Conservation (phyloP, 345 rosid genomes). For the Rhizophora apiculata region DNA sequence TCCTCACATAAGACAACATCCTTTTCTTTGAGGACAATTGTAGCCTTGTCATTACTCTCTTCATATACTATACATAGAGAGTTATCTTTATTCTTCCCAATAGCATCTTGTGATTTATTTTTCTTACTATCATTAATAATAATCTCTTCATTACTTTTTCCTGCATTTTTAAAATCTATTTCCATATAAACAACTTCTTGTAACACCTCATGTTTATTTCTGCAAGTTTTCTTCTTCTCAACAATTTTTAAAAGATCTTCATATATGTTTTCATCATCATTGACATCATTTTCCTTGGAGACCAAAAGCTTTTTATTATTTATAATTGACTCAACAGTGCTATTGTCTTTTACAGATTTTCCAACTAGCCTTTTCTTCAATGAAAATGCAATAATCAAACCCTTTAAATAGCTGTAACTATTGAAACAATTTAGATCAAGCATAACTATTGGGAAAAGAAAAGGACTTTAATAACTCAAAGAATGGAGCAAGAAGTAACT, state of each 20-base stretch:
- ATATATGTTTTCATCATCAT: too few relatives aligned
- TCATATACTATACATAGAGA: not conserved
- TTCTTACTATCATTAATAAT: not conserved
- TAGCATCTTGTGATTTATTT: not conserved
- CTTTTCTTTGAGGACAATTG: not conserved
- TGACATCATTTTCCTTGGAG: too few relatives aligned
- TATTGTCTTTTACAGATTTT: not conserved
- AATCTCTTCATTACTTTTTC: too few relatives aligned
- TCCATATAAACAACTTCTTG: too few relatives aligned
- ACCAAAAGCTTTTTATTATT: not conserved
- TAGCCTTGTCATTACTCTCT: not conserved
- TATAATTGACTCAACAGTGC: not conserved
- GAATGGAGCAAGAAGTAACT: not conserved
- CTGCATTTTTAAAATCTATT: too few relatives aligned
- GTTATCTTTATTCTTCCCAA: not conserved
- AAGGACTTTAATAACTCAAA: slow-evolving; percentile 4
- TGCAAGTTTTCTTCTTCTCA: not conserved
- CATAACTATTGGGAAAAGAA: not conserved
- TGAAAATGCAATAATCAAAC: slow-evolving; percentile 11
- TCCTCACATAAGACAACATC: slow-evolving; percentile 1
- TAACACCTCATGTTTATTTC: too few relatives aligned
- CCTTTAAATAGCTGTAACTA: slow-evolving; percentile 1
- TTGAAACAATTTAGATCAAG: not conserved
- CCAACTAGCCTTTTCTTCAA: slow-evolving; percentile 1
- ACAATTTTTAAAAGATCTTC: not conserved